phyloP scores from a whole-genome alignment of 257 asterid genomes.

The Thymus quinquecostatus region DNA sequence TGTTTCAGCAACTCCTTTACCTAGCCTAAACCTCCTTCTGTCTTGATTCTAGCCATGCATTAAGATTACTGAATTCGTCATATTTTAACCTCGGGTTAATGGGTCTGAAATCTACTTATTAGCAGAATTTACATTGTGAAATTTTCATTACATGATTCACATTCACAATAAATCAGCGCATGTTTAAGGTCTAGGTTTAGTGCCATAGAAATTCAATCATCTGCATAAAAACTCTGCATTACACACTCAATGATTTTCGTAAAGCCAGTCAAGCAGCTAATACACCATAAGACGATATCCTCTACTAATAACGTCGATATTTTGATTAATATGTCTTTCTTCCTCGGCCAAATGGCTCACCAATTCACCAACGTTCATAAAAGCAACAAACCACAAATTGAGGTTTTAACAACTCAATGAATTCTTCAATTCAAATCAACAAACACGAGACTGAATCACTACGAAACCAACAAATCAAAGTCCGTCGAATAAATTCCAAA shows the following conservation, averaged over 20 bases:
- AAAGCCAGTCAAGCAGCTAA: no score
- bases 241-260: no score
- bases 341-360: background rate
- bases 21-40: background rate
- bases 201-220: background rate
- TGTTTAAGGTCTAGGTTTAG: background rate
- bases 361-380: background rate
- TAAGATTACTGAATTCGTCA: no score
- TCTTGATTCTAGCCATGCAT: background rate
- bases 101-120: background rate
- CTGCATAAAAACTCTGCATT: no score
- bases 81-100: no score
- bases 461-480: background rate
- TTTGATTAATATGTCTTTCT: background rate
- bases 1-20: constrained; percentile 1
- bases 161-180: background rate
- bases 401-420: background rate
- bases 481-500: constrained; percentile 14
- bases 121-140: background rate
- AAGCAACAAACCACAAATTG: background rate
- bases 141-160: constrained; percentile 6
- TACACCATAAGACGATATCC: no score
- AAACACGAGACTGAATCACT: background rate
- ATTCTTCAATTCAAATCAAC: background rate
- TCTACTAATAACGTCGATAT: no score